These are phyloP conservation scores for Cardamine occulta DNA, from an alignment of 345 rosid genomes.

Conservation along the genomic window DNA sequence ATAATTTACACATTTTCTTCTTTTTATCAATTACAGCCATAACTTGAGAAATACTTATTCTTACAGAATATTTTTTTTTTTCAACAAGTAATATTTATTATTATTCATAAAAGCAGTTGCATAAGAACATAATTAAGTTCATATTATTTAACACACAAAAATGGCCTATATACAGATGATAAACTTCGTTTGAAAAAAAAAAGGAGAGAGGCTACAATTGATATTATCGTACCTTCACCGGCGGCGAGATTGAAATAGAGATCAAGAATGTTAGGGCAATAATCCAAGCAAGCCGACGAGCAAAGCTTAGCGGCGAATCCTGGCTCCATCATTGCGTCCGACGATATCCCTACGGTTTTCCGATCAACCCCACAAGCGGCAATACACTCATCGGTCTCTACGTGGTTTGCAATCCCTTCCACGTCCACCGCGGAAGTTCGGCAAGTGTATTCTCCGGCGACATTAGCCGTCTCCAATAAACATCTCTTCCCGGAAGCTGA, in stretches of 20 bases:
- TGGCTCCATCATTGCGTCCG: slow-evolving; percentile 82
- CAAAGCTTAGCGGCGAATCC: slow-evolving; percentile 84
- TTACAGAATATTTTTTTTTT: neutral
- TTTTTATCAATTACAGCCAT: neutral
- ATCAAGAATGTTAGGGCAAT: slow-evolving; percentile 90
- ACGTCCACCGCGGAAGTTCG: slow-evolving; percentile 84
- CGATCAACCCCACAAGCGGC: slow-evolving; percentile 82
- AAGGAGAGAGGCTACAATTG: neutral
- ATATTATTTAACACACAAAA: neutral
- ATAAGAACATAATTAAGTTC: neutral
- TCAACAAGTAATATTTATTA: neutral
- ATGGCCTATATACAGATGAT: neutral
- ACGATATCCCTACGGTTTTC: slow-evolving; percentile 82
- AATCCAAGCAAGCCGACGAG: slow-evolving; percentile 66
- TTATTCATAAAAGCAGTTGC: neutral
- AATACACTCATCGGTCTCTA: slow-evolving; percentile 81
- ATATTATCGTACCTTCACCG: slow-evolving; percentile 76
- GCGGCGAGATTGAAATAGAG: slow-evolving; percentile 94
- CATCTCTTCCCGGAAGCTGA: slow-evolving; percentile 85
- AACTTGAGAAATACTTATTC: neutral
- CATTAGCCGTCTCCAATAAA: slow-evolving; percentile 66
- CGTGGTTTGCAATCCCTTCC: slow-evolving; percentile 67
- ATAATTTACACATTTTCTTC: neutral
- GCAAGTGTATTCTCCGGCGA: slow-evolving; percentile 65
- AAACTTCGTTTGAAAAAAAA: neutral